Evolutionary conservation across 345 rosid species (phyloP).

Genomic region (Abelmoschus esculentus): DNA sequence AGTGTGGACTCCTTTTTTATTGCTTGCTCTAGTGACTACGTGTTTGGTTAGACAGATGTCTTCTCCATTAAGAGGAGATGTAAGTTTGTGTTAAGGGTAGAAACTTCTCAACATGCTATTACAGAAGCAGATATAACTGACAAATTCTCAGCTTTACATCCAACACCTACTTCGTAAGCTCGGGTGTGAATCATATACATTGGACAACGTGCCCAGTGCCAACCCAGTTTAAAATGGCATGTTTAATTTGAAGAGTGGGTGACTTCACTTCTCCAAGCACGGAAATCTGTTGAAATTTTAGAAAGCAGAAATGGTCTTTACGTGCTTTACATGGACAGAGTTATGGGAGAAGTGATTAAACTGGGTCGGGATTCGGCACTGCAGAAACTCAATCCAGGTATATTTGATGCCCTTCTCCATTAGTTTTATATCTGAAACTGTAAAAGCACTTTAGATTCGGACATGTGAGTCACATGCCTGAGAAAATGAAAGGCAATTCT

Average conservation of each 20-base stretch:
- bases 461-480: slow-evolving; percentile 11
- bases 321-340: slow-evolving; percentile 71
- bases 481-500: slow-evolving; percentile 7
- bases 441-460: background rate
- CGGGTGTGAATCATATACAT: slow-evolving; percentile 55
- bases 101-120: slow-evolving; percentile 17
- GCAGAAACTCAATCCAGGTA: slow-evolving; percentile 42
- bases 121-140: slow-evolving; percentile 30
- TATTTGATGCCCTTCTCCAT: slow-evolving; percentile 36
- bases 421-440: slow-evolving; percentile 6
- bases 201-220: slow-evolving; percentile 51
- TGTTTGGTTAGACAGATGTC: too few species aligned
- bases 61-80: too few species aligned
- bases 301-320: slow-evolving; percentile 75
- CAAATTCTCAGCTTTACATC: slow-evolving; percentile 39
- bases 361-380: slow-evolving; percentile 40
- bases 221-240: background rate
- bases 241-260: slow-evolving; percentile 52
- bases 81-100: slow-evolving; percentile 28
- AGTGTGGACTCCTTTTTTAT: background rate
- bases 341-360: slow-evolving; percentile 43
- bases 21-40: background rate
- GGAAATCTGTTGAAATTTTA: slow-evolving; percentile 35
- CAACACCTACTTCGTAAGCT: slow-evolving; percentile 73
- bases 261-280: slow-evolving; percentile 52